Evolutionary conservation across 2,329 filamentous ascomycete species (phyloP).

Genomic region (Aureobasidium sp.): DNA sequence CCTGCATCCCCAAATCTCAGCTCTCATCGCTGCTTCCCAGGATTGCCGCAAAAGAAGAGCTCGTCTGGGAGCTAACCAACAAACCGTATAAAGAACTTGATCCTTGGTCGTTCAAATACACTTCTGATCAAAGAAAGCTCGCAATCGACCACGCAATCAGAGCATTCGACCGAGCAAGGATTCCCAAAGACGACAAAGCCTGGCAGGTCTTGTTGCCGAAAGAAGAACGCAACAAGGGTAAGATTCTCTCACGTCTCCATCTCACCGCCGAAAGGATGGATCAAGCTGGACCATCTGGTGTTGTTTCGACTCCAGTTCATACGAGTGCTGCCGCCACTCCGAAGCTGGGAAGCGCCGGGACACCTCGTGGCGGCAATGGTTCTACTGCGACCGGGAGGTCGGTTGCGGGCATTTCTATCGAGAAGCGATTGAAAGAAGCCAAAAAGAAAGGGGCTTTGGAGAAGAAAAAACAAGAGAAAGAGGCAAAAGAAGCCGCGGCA

Average conservation of each 20-base stretch:
- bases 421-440: constrained; percentile 42
- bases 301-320: constrained; percentile 26
- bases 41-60: constrained; percentile 44
- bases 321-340: constrained; percentile 26
- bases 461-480: constrained; percentile 39
- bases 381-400: constrained; percentile 21
- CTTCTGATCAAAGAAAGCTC: constrained; percentile 47
- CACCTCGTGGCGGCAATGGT: constrained; percentile 19
- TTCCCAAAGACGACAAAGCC: constrained; percentile 52
- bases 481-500: constrained; percentile 30
- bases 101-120: constrained; percentile 55
- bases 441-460: constrained; percentile 42
- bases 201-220: constrained; percentile 57
- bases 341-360: constrained; percentile 24
- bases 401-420: constrained; percentile 21
- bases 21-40: constrained; percentile 43
- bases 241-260: constrained; percentile 52
- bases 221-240: constrained; percentile 56
- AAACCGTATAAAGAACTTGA: constrained; percentile 56
- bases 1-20: constrained; percentile 44
- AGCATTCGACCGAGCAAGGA: constrained; percentile 55
- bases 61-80: constrained; percentile 50
- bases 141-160: constrained; percentile 57
- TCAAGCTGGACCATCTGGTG: constrained; percentile 24
- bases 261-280: constrained; percentile 31